Base-by-base conservation (phyloP, 2,329 filamentous ascomycete genomes). In the Xylaria sp. region DNA sequence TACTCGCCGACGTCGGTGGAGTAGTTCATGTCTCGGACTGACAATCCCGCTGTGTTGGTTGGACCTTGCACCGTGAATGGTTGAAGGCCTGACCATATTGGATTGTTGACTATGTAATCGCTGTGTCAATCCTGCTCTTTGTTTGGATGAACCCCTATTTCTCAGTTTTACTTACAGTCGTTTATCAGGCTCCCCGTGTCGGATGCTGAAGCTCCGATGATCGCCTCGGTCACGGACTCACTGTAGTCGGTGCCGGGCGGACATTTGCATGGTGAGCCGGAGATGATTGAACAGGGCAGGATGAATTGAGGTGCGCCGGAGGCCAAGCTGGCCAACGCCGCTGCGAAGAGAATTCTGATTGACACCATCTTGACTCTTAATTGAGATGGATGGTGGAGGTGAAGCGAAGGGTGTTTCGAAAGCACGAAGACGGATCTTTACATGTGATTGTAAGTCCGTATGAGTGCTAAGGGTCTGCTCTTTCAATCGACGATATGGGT, bases 221-320 rank as follows among this genome's bases (percentile, higher is more conserved):
- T 4, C 0, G 50, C 54, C 2, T 8, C 34, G 2, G 60, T 63
- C 18, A 53, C 42, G 11, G 63, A 61, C 37, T 65, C 63, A 9
- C 49, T n/a, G 46, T 61, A 63, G 11, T 57, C 30, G 2, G 63
- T 63, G 4, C 57, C 59, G 2, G 16, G 0, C 6, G 63, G 63
- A 11, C 63, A 65, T 10, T 3, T 52, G 42, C 63, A 65, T 8
- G 63, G 58, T 4, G 60, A 59, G 7, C 58, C 60, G 3, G 63
- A 65, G 16, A 61, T 11, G 0, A 54, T 9, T 3, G 63, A 65
- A 35, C 63, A 65, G 4, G 60, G 60, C 2, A 60, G 8, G 9
- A 23, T 10, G 4, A 55, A 53, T 7, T 23, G 18, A 6, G 35
- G 47, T 7, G 8, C 16, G 44, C 23, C 58, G 5, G 37, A 44